Evolutionary conservation across 116 monocot genomes (phyloP).

Genomic region (Iris pallida): DNA sequence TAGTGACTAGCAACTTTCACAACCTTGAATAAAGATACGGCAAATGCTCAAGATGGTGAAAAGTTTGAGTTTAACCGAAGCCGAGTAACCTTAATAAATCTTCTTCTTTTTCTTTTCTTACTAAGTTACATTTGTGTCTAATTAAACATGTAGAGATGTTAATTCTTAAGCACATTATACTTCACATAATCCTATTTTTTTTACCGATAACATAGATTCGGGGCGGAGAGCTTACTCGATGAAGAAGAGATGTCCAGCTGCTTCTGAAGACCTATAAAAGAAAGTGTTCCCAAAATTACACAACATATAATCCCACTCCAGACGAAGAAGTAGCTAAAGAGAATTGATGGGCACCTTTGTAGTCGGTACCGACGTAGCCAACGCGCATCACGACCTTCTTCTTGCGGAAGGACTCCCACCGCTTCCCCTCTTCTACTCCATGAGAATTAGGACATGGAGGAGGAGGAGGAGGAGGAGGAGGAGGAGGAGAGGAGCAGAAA

Average conservation of each 20-base stretch:
- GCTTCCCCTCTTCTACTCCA: constrained; percentile 15
- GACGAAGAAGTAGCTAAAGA: background rate
- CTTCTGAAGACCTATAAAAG: constrained; percentile 79
- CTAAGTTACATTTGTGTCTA: too few relatives aligned
- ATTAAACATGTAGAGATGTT: too few relatives aligned
- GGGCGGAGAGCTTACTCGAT: constrained; percentile 49
- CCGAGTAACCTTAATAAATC: too few relatives aligned
- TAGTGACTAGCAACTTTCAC: too few relatives aligned
- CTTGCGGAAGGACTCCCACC: constrained; percentile 81
- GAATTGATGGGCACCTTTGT: constrained; percentile 40
- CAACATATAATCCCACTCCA: background rate
- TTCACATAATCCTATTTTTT: background rate
- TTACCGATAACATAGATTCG: background rate
- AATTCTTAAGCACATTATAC: too few relatives aligned
- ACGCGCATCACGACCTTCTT: constrained; percentile 94
- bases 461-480: background rate
- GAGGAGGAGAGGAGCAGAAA: constrained; percentile 30
- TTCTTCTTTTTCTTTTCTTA: too few relatives aligned
- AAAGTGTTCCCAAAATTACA: background rate
- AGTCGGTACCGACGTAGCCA: constrained; percentile 90
- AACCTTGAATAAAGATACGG: too few relatives aligned
- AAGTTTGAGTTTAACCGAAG: too few relatives aligned
- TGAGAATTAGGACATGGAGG: background rate
- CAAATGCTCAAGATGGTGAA: too few relatives aligned
- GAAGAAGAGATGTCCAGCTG: constrained; percentile 39